Evolutionary conservation across 768 basidiomycete genomes (phyloP), one percentile per base, ranked within the genome.

Genomic region (Coprinopsis sp.): DNA sequence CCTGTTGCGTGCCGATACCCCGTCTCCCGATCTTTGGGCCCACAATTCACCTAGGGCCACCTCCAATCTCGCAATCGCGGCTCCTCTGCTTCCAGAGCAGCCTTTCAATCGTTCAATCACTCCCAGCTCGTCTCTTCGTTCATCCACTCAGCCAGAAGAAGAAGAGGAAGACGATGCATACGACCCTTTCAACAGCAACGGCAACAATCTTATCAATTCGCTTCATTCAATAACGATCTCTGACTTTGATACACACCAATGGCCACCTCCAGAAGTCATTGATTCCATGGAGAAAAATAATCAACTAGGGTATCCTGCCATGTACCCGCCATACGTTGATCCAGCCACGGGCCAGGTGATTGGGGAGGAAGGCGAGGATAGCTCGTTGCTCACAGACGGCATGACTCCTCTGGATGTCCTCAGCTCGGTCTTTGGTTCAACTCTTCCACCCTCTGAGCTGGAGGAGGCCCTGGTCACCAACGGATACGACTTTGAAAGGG

Each of bases 401-500:
- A 95, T 99, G 91, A 95, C 95, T 1, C 96, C 96, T 1, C 87
- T 99, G 57, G 96, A 99, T 57, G 92, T 97, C 33, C 83, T 99
- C 16, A 82, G 79, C 60, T 92, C 90, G 33, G 90, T 99, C 30
- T 99, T 99, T 61, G 91, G 89, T 13, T 85, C 91, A 2, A 82
- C 91, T 2, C 75, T 99, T 8, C 84, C 93, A 0, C 84, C 91
- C 2, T 85, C 85, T 3, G 92, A 97, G 60, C 74, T 99, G 6
- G 95, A 98, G 65, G 93, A 97, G 45, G 95, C 95, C 0, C 76
- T 99, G 2, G 79, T 82, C 6, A 74, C 79, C 37, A 88, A 91
- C 54, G 91, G 82, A 2, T 99, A 90, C 61, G 95, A 99, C 56
- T 97, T 99, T 62, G 96, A 99, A 58, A 78, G 78, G 31, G 87